Evolutionary conservation across 75 land plant genomes (phyloP), one percentile per base, ranked within the genome.

Genomic region (Isoetes taiwanensis): DNA sequence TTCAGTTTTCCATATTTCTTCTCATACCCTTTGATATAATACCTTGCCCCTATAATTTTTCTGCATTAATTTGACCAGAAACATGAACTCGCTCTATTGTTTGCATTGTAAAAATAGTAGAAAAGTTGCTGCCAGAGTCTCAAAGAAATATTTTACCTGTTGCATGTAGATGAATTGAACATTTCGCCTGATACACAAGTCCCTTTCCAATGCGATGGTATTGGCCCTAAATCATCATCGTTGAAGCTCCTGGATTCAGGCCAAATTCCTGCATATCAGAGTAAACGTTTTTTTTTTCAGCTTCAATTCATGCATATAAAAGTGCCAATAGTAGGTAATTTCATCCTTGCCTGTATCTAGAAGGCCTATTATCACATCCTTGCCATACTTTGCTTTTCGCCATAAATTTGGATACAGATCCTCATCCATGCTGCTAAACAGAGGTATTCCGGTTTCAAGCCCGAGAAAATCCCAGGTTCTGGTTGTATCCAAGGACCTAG

Each of bases 11-110:
- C 91, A 34, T 71, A 77, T 56, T 56, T 11, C 3, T 61, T 32
- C 64, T 82, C 86, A 50, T 76, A 86, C 3, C 59, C 79, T 34
- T 79, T 82, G 41, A 82, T 1, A 67, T 79, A 86, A 52, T 66
- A 76, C 10, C 86, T 41, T 0, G 91, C 91, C 8, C 91, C 91
- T 16, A 86, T 82, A 8, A 86, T 12, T 63, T 86, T 86, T 80
- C 90, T 69, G 54, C 25, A n/a, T n/a, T n/a, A n/a, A n/a, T n/a
- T n/a, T n/a, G n/a, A n/a, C n/a, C n/a, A n/a, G n/a, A n/a, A n/a
- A n/a, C n/a, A n/a, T n/a, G n/a, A n/a, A n/a, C n/a, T n/a, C n/a
- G n/a, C n/a, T n/a, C n/a, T n/a, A n/a, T n/a, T n/a, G n/a, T n/a
- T n/a, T n/a, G n/a, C n/a, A n/a, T n/a, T n/a, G n/a, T n/a, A n/a